Base-by-base conservation (phyloP, 805 yeast species). In the Candida insectalens region DNA sequence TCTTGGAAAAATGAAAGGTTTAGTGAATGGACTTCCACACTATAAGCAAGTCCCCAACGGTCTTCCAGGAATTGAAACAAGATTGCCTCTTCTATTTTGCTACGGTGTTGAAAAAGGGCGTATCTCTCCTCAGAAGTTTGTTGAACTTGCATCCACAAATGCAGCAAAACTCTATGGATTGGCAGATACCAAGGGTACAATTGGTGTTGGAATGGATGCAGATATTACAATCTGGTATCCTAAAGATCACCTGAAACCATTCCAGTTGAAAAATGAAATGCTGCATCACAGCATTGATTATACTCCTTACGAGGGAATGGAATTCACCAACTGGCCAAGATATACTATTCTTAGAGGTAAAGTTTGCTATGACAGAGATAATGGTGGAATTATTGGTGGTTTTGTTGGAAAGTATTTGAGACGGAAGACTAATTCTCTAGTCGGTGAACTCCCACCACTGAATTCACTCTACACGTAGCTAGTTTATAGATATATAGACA, bases 221-320 rank as follows among this genome's bases (percentile, higher is more conserved):
- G 72, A 66, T 40, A 30, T 66, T n/a, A 62, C 61, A 3, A 55
- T 66, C 15, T 66, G 72, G 71, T 62, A 66, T 43, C 67, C 69
- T 17, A 42, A 51, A 28, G 52, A 48, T 14, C 22, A 47, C 22
- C 42, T 57, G 41, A 33, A 39, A 18, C 37, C 46, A 4, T 55
- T 50, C 21, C 23, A 33, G 0, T 32, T 55, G 14, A 43, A 34
- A 27, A 60, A 59, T 38, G 47, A 39, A 1, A 49, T 57, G 53
- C 29, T 60, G 12, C 51, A 55, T 38, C 64, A 59, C 38, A 45
- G 47, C 19, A 52, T 60, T 37, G 66, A 61, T 40, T 57, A 60
- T 33, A 46, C 63, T 1, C 63, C 65, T 6, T 60, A 43, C 36
- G 63, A 57, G 44, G 60, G 63, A 12, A 45, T 59, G 55, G 42